A percentile compares a stretch with the other conserved stretches of the same genome.
phyloP scores from a whole-genome alignment of 2,329 filamentous ascomycete species.

The Hymenotorrendiella dingleyae region DNA sequence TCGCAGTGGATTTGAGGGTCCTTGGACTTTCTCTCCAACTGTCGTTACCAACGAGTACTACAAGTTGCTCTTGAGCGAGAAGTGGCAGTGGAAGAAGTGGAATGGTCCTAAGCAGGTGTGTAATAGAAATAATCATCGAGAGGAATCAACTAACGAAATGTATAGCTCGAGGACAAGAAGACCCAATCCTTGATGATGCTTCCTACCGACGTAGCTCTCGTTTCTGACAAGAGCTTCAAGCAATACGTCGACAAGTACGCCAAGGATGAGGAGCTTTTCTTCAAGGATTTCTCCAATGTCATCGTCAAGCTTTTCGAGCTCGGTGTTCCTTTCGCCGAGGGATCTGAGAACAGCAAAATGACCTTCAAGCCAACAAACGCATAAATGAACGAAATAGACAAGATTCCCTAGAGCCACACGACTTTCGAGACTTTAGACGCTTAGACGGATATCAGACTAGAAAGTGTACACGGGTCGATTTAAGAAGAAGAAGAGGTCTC shows the following conservation, averaged over 20 bases:
- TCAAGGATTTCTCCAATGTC: constrained; percentile 82
- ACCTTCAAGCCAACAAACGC: constrained; percentile 54
- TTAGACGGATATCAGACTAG: constrained; percentile 8
- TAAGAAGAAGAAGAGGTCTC: no score
- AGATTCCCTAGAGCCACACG: constrained; percentile 9
- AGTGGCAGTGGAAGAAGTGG: constrained; percentile 91
- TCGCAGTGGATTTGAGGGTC: constrained; percentile 81
- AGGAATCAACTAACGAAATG: constrained; percentile 1
- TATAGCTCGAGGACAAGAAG: constrained; percentile 75
- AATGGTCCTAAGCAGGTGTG: constrained; percentile 70
- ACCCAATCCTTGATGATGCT: constrained; percentile 96
- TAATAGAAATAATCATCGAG: not conserved
- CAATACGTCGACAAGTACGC: constrained; percentile 80
- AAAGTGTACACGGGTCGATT: no score
- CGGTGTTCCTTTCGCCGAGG: constrained; percentile 78
- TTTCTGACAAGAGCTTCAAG: constrained; percentile 84
- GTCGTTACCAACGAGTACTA: constrained; percentile 94
- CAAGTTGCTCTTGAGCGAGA: constrained; percentile 80
- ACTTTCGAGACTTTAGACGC: constrained; percentile 8
- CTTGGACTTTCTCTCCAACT: constrained; percentile 89
- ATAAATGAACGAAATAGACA: no score
- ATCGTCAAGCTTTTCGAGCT: constrained; percentile 85
- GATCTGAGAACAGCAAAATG: constrained; percentile 50
- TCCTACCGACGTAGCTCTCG: constrained; percentile 80
- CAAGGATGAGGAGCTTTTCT: constrained; percentile 85